These are phyloP conservation scores for Musa troglodytarum DNA, from an alignment of 176 grass and related monocot genomes.

Conservation along the genomic window DNA sequence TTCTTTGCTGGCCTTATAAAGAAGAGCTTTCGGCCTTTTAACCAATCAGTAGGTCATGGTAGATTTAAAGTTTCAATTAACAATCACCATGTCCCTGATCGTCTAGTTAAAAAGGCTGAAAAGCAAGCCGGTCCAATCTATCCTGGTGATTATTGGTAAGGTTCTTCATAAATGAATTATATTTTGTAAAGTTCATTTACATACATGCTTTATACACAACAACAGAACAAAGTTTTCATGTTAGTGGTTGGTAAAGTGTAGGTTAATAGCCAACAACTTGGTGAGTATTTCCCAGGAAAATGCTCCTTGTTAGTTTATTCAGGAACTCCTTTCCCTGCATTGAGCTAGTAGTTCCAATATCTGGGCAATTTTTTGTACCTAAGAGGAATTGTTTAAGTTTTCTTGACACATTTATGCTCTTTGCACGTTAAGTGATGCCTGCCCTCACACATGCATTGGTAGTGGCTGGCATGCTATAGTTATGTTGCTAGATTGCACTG, in stretches of 20 bases:
- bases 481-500: no score
- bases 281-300: not conserved
- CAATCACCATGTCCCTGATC: slow-evolving; percentile 62
- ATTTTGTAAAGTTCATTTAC: not conserved
- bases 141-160: slow-evolving; percentile 90
- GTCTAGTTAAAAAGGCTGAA: slow-evolving; percentile 71
- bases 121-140: slow-evolving; percentile 72
- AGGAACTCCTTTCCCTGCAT: no score
- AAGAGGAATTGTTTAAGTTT: no score
- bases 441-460: no score
- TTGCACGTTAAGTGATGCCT: no score
- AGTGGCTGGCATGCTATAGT: no score
- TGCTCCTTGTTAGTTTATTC: no score
- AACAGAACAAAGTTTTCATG: not conserved
- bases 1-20: slow-evolving; percentile 85
- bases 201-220: not conserved
- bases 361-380: no score
- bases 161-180: not conserved
- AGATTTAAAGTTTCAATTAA: slow-evolving; percentile 73
- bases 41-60: slow-evolving; percentile 33
- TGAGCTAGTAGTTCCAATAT: no score
- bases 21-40: slow-evolving; percentile 73
- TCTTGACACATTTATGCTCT: no score
- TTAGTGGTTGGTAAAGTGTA: not conserved
- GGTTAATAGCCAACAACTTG: not conserved